Evolutionary conservation across 2,329 filamentous ascomycete genomes (phyloP), one percentile per base, ranked within the genome.

Genomic region (Aschersonia sp.): DNA sequence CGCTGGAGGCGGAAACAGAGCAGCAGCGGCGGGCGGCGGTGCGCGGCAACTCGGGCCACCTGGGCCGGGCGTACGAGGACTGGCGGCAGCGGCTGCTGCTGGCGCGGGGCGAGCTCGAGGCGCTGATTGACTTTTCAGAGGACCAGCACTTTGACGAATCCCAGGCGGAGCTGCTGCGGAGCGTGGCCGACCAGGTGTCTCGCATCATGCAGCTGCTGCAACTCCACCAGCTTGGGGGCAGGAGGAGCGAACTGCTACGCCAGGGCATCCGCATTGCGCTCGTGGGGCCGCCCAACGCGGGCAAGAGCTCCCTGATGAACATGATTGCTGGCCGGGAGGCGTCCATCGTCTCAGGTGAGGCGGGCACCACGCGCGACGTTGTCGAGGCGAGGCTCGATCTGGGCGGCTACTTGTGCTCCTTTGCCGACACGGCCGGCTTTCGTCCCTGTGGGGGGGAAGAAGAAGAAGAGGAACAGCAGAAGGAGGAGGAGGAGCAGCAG

Each of bases 101-200:
- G 52, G 89, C 89, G 8, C 79, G 92, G 2, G 92, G 87, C 8
- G 89, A 97, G 66, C 73, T 98, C 40, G 92, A 98, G 65, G 92
- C 92, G 0, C 67, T 98, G 54, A 97, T 98, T 51, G 92, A 98
- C 64, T 98, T 98, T 61, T 84, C 87, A 1, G 92, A 98, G 62
- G 92, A 97, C 58, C 90, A 98, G 65, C 86, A 97, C 66, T 94
- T 98, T 58, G 89, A 97, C 55, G 88, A 95, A 63, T 83, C 86
- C 3, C 84, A 87, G 1, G 67, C 73, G 0, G 76, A 84, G 48
- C 71, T 97, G 29, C 73, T 94, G 43, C 62, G 59, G 1, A 87
- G 81, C 45, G 85, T 95, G 32, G 74, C 79, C 1, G 55, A 54
- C 0, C 79, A 88, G 58, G 76, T 94, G 2, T 59, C 62, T 1